Percentiles rank a stretch among this genome's conserved stretches.
These are phyloP conservation scores for Theobroma grandiflorum DNA, from an alignment of 441 rosid genomes.

Conservation along the genomic window DNA sequence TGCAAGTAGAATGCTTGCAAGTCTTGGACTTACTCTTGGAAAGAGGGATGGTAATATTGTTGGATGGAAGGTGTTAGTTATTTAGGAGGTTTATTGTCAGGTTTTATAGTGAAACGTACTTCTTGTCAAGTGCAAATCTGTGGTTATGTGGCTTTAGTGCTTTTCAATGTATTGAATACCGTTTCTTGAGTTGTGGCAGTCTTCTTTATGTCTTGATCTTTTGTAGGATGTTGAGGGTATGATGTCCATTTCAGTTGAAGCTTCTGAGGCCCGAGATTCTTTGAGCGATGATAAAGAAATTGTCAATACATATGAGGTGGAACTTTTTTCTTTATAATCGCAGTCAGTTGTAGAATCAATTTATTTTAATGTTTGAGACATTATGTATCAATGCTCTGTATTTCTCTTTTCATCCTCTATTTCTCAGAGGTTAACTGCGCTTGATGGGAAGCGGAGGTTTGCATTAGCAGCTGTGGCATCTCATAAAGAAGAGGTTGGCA, in stretches of 20 bases:
- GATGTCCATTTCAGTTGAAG: conserved; percentile 99
- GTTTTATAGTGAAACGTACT: conserved; percentile 24
- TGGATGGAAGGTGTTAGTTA: conserved; percentile 13
- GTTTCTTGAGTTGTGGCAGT: conserved; percentile 10
- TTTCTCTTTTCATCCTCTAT: conserved; percentile 21
- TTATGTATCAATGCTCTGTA: conserved; percentile 4
- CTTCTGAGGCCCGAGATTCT: conserved; percentile 91
- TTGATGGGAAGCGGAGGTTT: conserved; percentile 98
- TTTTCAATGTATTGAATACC: conserved; percentile 8
- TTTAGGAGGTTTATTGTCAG: conserved; percentile 7
- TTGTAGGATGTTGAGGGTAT: conserved; percentile 97
- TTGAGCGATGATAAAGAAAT: conserved; percentile 96
- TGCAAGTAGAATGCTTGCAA: neutral
- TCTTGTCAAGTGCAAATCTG: conserved; percentile 1
- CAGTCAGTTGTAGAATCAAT: conserved; percentile 21
- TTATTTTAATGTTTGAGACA: conserved; percentile 18
- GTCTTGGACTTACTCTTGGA: neutral
- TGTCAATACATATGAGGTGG: conserved; percentile 94
- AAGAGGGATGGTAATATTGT: conserved; percentile 10
- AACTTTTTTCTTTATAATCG: conserved; percentile 24
- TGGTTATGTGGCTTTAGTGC: neutral
- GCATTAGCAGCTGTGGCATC: conserved; percentile 98
- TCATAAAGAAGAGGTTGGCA: conserved; percentile 92
- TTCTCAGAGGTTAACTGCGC: conserved; percentile 91
- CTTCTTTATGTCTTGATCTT: conserved; percentile 24